Base-by-base conservation (phyloP, 179 eudicot species). In the Camellia oleifera region DNA sequence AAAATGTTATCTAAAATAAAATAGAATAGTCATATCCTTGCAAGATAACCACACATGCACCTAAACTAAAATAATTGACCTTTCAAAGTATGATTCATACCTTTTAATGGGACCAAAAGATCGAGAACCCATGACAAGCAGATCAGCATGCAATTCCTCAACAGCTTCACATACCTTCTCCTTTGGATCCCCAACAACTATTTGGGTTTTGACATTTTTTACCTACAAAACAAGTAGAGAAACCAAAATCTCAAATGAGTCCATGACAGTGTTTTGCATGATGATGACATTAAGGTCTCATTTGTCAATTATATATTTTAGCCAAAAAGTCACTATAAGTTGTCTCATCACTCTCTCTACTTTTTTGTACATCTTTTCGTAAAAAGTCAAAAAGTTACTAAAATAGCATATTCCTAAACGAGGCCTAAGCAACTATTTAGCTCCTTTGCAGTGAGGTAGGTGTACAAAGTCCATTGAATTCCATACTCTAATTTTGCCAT, bases 91-190 rank as follows among this genome's bases (percentile, higher is more conserved):
- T 20, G 14, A 72, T 45, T 44, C 17, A 50, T 71, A 91, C 97
- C 97, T 88, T 80, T 88, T 92, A 67, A 92, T 83, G 4, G 87
- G 97, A 23, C 95, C 95, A 77, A 88, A 90, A 54, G 93, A 87
- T 74, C 95, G 92, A 75, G 90, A 92, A 7, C 98, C 98, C 88
- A 92, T 91, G 42, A 94, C 94, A 71, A 94, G 93, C 82, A 94
- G 77, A 76, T 94, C 97, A 81, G 97, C 98, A 76, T 89, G 90
- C 82, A 90, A 60, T 20, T 90, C 88, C 67, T 90, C 93, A 68
- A 90, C 92, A 81, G 75, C 85, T 86, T 92, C 95, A 84, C 97
- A 92, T 48, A 94, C 89, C 82, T 94, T 92, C 71, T 92, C 92
- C 88, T 91, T 94, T 12, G 97, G 91, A 81, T 94, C 92, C 70